Conservation (phyloP, 1,284 basidiomycete species). For the Ceratobasidium sp. region DNA sequence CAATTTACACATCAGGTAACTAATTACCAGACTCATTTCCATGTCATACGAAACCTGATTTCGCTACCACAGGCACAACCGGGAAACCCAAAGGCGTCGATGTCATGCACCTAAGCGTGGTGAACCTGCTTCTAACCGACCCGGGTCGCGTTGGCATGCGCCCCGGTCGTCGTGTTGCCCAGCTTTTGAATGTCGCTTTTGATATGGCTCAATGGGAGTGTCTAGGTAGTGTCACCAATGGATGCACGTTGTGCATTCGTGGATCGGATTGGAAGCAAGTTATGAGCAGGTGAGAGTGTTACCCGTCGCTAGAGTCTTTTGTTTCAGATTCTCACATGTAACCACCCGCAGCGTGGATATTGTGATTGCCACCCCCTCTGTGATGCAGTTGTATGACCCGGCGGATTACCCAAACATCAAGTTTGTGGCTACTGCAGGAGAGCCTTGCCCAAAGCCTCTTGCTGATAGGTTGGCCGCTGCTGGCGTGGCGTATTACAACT, state of each 20-base stretch:
- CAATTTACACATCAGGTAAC: constrained; percentile 72
- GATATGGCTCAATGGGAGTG: constrained; percentile 76
- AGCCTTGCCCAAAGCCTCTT: constrained; percentile 68
- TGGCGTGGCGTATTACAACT: constrained; percentile 60
- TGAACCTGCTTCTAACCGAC: constrained; percentile 57
- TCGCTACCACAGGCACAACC: constrained; percentile 63
- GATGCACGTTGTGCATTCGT: constrained; percentile 67
- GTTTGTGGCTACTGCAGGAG: constrained; percentile 69
- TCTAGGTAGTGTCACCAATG: constrained; percentile 68
- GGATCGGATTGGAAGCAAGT: constrained; percentile 69
- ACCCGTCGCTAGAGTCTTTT: background rate
- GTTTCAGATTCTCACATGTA: background rate
- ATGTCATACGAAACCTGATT: background rate
- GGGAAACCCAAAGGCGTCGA: constrained; percentile 71
- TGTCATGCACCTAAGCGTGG: constrained; percentile 68
- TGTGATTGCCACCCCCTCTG: constrained; percentile 67
- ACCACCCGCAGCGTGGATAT: constrained; percentile 65
- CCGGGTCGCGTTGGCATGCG: constrained; percentile 70
- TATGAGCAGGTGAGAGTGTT: constrained; percentile 56
- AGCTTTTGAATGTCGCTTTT: constrained; percentile 70
- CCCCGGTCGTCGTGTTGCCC: constrained; percentile 67
- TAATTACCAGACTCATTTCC: constrained; percentile 27
- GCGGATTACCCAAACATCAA: constrained; percentile 69
- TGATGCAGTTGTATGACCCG: constrained; percentile 65
- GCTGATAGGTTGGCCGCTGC: constrained; percentile 37